A percentile compares a stretch with the other conserved stretches of the same genome.
Evolutionary conservation across 768 basidiomycete genomes (phyloP).

Genomic region (Rhizopogon rudus): DNA sequence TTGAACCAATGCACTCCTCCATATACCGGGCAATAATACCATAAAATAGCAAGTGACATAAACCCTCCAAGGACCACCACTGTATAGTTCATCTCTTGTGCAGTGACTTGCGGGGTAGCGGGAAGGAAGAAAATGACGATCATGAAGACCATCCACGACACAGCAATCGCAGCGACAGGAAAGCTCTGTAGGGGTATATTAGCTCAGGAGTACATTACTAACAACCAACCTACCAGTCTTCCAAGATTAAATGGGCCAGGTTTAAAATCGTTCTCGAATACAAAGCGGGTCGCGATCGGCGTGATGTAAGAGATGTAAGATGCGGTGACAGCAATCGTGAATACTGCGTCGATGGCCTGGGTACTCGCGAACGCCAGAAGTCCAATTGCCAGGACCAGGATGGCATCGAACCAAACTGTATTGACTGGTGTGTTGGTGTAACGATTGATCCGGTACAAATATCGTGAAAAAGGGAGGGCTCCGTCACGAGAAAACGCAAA

Average conservation of each 20-base stretch:
- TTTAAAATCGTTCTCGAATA: conserved; percentile 42
- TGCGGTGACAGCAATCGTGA: conserved; percentile 40
- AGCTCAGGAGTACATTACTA: background rate
- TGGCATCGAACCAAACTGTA: conserved; percentile 49
- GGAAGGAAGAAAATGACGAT: conserved; percentile 28
- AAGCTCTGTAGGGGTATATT: conserved; percentile 11
- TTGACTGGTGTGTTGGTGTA: conserved; percentile 51
- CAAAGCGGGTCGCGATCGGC: conserved; percentile 49
- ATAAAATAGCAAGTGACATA: conserved; percentile 14
- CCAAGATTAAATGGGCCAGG: conserved; percentile 58
- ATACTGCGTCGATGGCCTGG: conserved; percentile 56
- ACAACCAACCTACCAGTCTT: background rate
- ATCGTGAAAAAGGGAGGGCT: conserved; percentile 59
- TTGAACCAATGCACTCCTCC: conserved; percentile 24
- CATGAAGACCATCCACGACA: conserved; percentile 34
- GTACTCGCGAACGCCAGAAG: conserved; percentile 56
- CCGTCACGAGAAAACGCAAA: conserved; percentile 70
- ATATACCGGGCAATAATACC: conserved; percentile 12
- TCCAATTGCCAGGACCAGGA: conserved; percentile 45
- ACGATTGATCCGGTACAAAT: conserved; percentile 53
- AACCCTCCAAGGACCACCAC: conserved; percentile 29
- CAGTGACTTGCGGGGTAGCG: conserved; percentile 19
- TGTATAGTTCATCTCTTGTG: conserved; percentile 35
- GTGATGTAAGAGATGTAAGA: conserved; percentile 49
- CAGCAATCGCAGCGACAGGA: conserved; percentile 26